Evolutionary conservation across 805 yeast species (phyloP), one percentile per base, ranked within the genome.

Genomic region (Candida nanaspora): DNA sequence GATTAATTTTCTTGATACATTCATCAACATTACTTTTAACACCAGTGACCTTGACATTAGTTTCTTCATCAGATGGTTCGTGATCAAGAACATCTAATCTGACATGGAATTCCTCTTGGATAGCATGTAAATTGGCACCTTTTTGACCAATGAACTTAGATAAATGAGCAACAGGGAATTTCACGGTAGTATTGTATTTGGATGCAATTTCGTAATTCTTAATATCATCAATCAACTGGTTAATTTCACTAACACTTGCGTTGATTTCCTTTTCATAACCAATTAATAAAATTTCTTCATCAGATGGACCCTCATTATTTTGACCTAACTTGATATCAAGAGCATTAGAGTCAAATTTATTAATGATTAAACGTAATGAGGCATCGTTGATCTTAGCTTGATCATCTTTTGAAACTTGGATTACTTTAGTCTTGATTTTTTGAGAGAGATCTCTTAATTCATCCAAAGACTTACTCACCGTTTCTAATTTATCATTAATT

Each of bases 121-220:
- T 60, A 38, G 75, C 67, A 50, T 76, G 75, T 55, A 93, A 65
- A 56, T 79, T 78, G 33, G 86, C 66, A 41, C 99, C 98, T 45
- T 78, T 84, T 57, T 82, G 84, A 50, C 99, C 99, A 61, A 93
- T 87, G 40, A 94, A 70, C 63, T 93, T 80, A 23, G 93, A 74
- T 44, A 91, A 66, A 37, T 78, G 75, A 39, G 70, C 65, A 2
- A 78, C 62, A 46, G 96, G 94, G 56, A 87, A 79, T 25, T 68
- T 69, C 40, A 82, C 62, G 16, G 74, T 64, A 15, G 72, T 57
- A 42, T 56, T 52, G 61, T 69, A 69, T 29, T 63, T 63, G 11
- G 65, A 61, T 10, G 68, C 68, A 41, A 49, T 51, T 39, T 61
- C 68, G 42, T 61, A 62, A 44, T 63, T 63, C 41, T 64, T 58